Base-by-base conservation (phyloP, 768 basidiomycete genomes). In the Tephrocybe sp. region DNA sequence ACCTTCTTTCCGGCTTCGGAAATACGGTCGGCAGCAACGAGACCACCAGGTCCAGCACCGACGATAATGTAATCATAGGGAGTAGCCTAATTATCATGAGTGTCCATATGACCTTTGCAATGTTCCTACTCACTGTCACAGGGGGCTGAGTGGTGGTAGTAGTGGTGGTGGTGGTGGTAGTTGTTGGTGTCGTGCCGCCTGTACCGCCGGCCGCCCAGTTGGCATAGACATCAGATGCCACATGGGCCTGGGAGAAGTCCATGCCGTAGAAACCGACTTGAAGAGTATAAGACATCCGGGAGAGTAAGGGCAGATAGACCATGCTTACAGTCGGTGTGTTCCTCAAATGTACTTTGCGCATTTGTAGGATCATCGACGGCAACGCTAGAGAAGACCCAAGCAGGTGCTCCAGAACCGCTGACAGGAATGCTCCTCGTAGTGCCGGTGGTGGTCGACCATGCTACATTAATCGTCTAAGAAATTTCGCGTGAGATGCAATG, bases 1-100 rank as follows among this genome's bases (percentile, higher is more conserved):
- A 85, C 81, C 43, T 80, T 80, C 66, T 84, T 84, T 31, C 80
- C 80, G 24, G 79, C 73, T 61, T 84, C 75, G 12, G 80, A 77
- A 2, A 84, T 64, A 31, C 82, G 72, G 57, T 84, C 82, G 0
- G 82, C 82, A 22, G 74, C 67, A 54, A 85, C 69, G 42, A 84
- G 67, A 31, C 83, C 83, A 47, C 77, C 81, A 4, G 80, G 73
- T 11, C 83, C 83, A 30, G 72, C 75, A 40, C 82, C 82, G 31
- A 83, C 79, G 47, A 78, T 69, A 56, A 79, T 76, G 52, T 81
- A 78, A 55, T 79, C 75, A 43, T 77, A 78, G 2, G 76, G 72
- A 23, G 70, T 73, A 1, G 71, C 66, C 73, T 75, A 55, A 4
- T 30, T 30, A 16, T 7, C 9, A 22, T 25, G 9, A 40, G 12